phyloP scores from a whole-genome alignment of 2,329 filamentous ascomycete species.

The Sporothrix phasma region DNA sequence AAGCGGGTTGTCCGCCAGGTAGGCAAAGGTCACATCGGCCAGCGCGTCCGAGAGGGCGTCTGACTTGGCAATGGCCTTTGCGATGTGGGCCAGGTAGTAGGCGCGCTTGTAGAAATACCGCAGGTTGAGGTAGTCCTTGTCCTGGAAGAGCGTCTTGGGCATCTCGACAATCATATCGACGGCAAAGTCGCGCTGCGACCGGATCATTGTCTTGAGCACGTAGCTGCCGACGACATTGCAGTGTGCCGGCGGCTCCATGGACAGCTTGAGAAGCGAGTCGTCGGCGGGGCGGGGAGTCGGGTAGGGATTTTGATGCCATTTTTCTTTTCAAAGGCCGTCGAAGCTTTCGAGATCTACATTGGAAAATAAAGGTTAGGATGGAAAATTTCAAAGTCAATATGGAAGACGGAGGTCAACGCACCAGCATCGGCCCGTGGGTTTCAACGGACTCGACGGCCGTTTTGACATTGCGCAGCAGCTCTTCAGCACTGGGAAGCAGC shows the following conservation, averaged over 20 bases:
- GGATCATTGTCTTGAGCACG: conserved; percentile 62
- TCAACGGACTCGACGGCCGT: conserved; percentile 41
- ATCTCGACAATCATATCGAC: conserved; percentile 85
- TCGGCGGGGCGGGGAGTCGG: conserved; percentile 67
- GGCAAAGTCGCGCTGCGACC: conserved; percentile 45
- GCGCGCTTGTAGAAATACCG: conserved; percentile 92
- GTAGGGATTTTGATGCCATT: conserved; percentile 65
- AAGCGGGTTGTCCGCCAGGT: conserved; percentile 63
- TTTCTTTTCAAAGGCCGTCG: conserved; percentile 54
- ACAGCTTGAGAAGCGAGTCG: conserved; percentile 72
- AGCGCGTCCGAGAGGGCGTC: conserved; percentile 43
- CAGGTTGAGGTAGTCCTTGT: conserved; percentile 89
- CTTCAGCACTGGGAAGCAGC: conserved; percentile 39
- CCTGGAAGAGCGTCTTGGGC: conserved; percentile 70
- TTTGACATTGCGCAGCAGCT: conserved; percentile 43
- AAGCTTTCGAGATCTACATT: conserved; percentile 56
- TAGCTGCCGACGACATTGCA: conserved; percentile 89
- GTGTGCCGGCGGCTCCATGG: conserved; percentile 63
- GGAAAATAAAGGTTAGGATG: neutral
- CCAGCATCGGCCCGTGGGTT: conserved; percentile 39
- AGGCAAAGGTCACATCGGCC: conserved; percentile 51
- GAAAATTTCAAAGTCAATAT: neutral
- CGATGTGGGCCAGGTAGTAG: conserved; percentile 79
- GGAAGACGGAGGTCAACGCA: conserved; percentile 27
- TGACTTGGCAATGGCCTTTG: conserved; percentile 53